These are phyloP conservation scores for Taiozyma sp. DNA, from an alignment of 1,139 yeast genomes.

Conservation along the genomic window DNA sequence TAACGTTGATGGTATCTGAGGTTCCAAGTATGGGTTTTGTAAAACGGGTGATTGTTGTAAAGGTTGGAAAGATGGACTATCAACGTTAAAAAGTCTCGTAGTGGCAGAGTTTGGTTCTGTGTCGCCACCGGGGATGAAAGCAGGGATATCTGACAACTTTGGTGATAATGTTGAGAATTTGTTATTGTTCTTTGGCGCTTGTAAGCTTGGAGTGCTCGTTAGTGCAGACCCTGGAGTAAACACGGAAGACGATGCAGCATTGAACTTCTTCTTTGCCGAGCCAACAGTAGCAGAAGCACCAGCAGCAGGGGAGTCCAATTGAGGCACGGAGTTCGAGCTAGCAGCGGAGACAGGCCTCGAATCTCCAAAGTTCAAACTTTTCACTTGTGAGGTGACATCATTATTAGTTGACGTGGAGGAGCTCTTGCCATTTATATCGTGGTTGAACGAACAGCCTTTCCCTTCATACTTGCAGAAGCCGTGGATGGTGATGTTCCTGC, in stretches of 20 bases:
- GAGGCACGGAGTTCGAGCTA: constrained; percentile 10
- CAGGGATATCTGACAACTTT: constrained; percentile 48
- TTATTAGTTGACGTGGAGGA: constrained; percentile 1
- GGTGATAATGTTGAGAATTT: constrained; percentile 37
- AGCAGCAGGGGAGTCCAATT: constrained; percentile 3
- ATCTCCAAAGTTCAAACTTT: neutral
- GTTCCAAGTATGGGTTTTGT: constrained; percentile 8
- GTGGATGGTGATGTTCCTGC: constrained; percentile 80
- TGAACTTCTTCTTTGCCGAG: constrained; percentile 21
- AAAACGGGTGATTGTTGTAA: constrained; percentile 11
- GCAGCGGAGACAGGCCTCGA: neutral
- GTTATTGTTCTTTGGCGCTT: constrained; percentile 13
- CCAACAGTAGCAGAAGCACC: too few relatives aligned
- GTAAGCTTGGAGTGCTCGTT: constrained; percentile 3
- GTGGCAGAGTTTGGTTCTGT: constrained; percentile 23
- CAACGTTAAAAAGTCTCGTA: constrained; percentile 12
- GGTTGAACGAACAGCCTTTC: constrained; percentile 85
- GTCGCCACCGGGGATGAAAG: constrained; percentile 45
- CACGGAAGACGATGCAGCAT: constrained; percentile 28
- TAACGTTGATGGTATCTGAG: neutral
- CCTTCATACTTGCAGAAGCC: constrained; percentile 89
- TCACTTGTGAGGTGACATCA: neutral
- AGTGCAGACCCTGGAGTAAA: constrained; percentile 25
- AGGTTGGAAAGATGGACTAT: constrained; percentile 34
- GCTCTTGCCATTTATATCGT: constrained; percentile 30